Conservation (phyloP, 441 rosid genomes). For the Bocquillonia castaneifolia region DNA sequence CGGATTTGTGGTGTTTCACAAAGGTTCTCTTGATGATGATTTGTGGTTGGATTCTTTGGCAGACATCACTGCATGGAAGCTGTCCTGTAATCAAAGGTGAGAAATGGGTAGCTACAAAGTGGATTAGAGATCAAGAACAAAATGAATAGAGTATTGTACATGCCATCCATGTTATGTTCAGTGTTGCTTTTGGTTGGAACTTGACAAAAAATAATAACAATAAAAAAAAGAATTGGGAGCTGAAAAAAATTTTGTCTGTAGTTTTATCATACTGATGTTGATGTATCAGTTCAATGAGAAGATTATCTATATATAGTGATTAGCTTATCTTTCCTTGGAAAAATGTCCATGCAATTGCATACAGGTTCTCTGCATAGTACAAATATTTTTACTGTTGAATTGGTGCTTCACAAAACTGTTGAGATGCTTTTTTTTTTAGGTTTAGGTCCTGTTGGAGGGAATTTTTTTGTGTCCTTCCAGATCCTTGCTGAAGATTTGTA, state of each 20-base stretch:
- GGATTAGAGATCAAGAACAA: conserved; percentile 72
- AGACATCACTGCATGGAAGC: conserved; percentile 80
- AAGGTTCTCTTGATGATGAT: neutral
- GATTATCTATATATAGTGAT: neutral
- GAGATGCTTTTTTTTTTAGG: no score
- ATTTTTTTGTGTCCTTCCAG: neutral
- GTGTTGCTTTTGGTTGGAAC: neutral
- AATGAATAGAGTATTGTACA: conserved; percentile 19
- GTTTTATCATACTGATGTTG: neutral
- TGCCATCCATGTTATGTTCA: neutral
- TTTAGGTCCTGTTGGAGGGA: no score
- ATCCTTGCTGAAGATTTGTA: neutral
- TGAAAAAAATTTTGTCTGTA: neutral
- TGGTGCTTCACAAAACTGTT: no score
- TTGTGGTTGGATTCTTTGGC: conserved; percentile 25
- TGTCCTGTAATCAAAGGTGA: conserved; percentile 74
- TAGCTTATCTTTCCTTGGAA: neutral
- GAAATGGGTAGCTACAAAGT: conserved; percentile 91
- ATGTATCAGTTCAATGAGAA: neutral
- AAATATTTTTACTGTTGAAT: no score
- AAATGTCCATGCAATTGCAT: neutral
- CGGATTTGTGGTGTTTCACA: neutral
- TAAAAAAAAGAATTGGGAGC: neutral
- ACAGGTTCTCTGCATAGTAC: neutral
- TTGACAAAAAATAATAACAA: neutral